Evolutionary conservation across 2,329 filamentous ascomycete species (phyloP).

Genomic region (Xylariaceae sp.): DNA sequence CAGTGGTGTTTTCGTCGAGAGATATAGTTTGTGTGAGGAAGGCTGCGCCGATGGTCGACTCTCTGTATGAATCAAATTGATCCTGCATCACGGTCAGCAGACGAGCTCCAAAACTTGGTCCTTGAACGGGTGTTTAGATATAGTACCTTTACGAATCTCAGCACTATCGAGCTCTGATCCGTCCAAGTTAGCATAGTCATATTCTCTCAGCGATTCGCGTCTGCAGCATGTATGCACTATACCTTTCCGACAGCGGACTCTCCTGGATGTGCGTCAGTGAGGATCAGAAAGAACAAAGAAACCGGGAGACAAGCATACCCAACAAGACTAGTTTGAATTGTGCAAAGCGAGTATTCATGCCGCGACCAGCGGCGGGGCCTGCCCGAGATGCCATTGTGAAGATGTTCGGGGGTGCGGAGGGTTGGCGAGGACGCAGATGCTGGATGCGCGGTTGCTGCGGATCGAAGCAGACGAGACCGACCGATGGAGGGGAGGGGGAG

Average conservation of each 20-base stretch:
- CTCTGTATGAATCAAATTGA: conserved; percentile 96
- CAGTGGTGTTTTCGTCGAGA: conserved; percentile 93
- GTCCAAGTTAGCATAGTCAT: conserved; percentile 19
- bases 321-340: conserved; percentile 98
- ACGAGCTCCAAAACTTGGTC: conserved; percentile 22
- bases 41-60: conserved; percentile 96
- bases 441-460: conserved; percentile 14
- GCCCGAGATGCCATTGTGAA: conserved; percentile 77
- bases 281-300: neutral
- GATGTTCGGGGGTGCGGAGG: conserved; percentile 16
- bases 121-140: neutral
- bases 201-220: conserved; percentile 4
- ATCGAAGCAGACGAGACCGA: conserved; percentile 19
- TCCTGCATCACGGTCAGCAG: conserved; percentile 52
- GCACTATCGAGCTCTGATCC: conserved; percentile 83
- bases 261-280: conserved; percentile 49
- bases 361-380: conserved; percentile 55
- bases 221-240: conserved; percentile 23
- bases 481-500: conserved; percentile 2
- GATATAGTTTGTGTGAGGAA: conserved; percentile 99
- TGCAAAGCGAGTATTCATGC: conserved; percentile 79
- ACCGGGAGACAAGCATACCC: conserved; percentile 53
- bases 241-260: conserved; percentile 99
- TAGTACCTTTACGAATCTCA: conserved; percentile 92
- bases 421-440: conserved; percentile 8